Evolutionary conservation across 495 filamentous ascomycete species (phyloP), one percentile per base, ranked within the genome.

Genomic region (Physcia stellaris): DNA sequence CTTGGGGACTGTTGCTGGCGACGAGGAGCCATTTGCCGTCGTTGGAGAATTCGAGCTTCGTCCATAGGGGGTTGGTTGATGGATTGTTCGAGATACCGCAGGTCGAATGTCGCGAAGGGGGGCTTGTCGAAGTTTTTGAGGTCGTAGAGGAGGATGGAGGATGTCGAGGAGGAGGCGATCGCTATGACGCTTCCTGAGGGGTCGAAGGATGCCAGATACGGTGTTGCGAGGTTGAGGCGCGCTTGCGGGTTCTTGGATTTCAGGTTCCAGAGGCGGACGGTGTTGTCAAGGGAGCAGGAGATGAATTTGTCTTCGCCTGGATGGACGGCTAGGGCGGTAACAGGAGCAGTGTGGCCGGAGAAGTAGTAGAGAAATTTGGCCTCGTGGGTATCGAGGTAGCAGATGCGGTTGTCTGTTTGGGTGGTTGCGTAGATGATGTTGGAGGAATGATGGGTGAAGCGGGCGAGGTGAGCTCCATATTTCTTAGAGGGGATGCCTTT

Each of bases 301-400:
- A 99, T 73, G 63, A 96, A 95, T 41, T 80, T 73, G 56, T 99
- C 90, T 43, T 71, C 71, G 19, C 79, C 75, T 60, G 61, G 68
- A 10, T 62, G 65, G 16, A 69, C 50, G 6, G 80, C 66, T 10
- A 99, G 66, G 39, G 64, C 79, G 17, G 87, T 95, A 10, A 99
- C 90, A 17, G 78, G 61, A 15, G 69, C 77, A 19, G 78, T 78
- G 60, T 95, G 90, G 31, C 86, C 90, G 19, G 77, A 74, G 53
- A 96, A 96, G 60, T 99, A 99, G 35, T 92, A 80, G 41, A 96
- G 74, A 52, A 88, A 99, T 21, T 74, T 76, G 60, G 94, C 94
- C 49, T 95, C 88, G 55, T 96, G 92, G 4, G 88, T 83, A 6
- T 85, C 83, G 27, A 99, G 75, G 56, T 94, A 83, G 41, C 90